Conservation (phyloP, 2,329 filamentous ascomycete species). For the Leptodontidium sp. region DNA sequence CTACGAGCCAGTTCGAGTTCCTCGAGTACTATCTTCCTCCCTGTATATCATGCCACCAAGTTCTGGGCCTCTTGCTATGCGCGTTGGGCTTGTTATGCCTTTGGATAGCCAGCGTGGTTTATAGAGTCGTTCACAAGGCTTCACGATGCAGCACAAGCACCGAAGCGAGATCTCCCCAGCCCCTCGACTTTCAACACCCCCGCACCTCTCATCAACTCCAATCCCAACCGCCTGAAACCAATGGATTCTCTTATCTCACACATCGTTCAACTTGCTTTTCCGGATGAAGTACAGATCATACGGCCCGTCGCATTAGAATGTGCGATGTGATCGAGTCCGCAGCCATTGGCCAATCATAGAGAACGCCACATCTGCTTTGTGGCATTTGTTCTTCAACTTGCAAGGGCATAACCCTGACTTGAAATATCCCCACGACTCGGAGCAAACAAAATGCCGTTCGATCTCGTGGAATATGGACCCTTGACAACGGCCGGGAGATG, state of each 20-base stretch:
- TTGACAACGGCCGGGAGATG: background rate
- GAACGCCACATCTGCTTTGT: background rate
- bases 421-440: background rate
- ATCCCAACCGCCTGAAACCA: constrained; percentile 1
- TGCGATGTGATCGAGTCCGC: constrained; percentile 20
- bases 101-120: background rate
- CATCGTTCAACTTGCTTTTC: constrained; percentile 7
- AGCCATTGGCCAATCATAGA: constrained; percentile 20
- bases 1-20: constrained; percentile 23
- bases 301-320: constrained; percentile 10
- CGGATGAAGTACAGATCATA: constrained; percentile 11
- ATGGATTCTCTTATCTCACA: constrained; percentile 4
- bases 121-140: constrained; percentile 20
- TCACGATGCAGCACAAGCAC: constrained; percentile 18
- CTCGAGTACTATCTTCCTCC: background rate
- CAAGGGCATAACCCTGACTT: constrained; percentile 3
- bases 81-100: constrained; percentile 16
- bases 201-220: background rate
- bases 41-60: background rate
- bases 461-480: background rate
- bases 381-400: background rate
- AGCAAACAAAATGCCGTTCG: constrained; percentile 1
- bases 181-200: constrained; percentile 4
- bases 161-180: constrained; percentile 27
- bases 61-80: constrained; percentile 1